phyloP scores from a whole-genome alignment of 768 basidiomycete species.

The Cystofilobasidium macerans region DNA sequence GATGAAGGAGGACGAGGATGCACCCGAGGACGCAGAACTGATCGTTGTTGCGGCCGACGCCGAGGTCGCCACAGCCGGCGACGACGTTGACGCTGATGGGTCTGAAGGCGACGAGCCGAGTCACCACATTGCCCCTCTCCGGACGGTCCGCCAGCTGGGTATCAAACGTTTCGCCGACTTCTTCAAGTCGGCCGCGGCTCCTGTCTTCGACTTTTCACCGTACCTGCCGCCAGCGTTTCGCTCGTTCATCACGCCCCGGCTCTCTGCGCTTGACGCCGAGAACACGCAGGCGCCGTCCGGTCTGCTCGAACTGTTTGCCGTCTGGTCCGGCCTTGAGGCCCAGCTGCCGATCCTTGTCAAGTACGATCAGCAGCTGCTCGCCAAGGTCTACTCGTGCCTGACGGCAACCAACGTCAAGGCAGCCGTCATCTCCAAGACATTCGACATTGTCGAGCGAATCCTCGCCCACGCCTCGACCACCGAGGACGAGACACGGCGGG shows the following conservation, averaged over 20 bases:
- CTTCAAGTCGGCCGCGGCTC: constrained; percentile 55
- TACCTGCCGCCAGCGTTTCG: constrained; percentile 59
- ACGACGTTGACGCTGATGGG: constrained; percentile 39
- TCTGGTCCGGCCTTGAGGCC: constrained; percentile 55
- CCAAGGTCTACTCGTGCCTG: constrained; percentile 71
- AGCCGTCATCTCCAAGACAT: constrained; percentile 61
- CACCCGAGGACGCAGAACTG: constrained; percentile 28
- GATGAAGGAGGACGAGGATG: constrained; percentile 22
- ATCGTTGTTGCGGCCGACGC: constrained; percentile 39
- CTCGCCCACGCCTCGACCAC: constrained; percentile 44
- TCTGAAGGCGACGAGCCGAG: constrained; percentile 17
- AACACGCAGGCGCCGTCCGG: constrained; percentile 87
- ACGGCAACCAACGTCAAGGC: constrained; percentile 77
- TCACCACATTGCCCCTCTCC: constrained; percentile 36
- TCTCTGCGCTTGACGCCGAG: constrained; percentile 61
- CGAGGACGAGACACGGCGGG: constrained; percentile 38
- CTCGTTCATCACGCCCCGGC: constrained; percentile 68
- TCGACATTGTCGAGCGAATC: constrained; percentile 72
- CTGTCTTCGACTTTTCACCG: constrained; percentile 57
- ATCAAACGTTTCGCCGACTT: constrained; percentile 79
- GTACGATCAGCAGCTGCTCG: constrained; percentile 57
- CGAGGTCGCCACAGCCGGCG: constrained; percentile 40
- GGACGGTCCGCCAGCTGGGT: constrained; percentile 67
- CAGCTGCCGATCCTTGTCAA: constrained; percentile 56
- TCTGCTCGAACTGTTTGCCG: constrained; percentile 69